Conservation (phyloP, 139 green algal genomes). For the Chlamydomonas schloesseri region DNA sequence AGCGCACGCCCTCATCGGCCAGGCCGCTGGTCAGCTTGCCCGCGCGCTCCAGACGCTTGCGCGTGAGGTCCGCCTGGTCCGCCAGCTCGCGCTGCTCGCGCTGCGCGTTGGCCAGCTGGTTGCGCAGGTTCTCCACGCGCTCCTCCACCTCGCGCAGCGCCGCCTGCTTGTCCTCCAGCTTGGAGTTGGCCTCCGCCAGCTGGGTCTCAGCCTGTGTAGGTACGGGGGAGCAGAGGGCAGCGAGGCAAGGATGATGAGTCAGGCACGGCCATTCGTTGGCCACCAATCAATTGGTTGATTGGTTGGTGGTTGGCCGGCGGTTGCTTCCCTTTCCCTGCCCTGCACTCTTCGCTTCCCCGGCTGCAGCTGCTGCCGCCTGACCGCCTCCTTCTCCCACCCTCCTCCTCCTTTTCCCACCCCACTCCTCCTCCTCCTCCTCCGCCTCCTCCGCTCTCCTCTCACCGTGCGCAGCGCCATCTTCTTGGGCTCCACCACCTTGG, state of each 20-base stretch:
- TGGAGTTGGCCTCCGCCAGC: constrained; percentile 74
- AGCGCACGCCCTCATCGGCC: constrained; percentile 84
- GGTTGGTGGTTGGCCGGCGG: too few relatives aligned
- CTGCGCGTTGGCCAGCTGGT: constrained; percentile 74
- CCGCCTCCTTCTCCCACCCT: too few relatives aligned
- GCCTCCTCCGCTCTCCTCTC: too few relatives aligned
- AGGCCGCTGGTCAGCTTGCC: constrained; percentile 85
- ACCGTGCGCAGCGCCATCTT: constrained; percentile 64
- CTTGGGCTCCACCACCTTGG: constrained; percentile 86
- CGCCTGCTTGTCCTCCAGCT: constrained; percentile 82
- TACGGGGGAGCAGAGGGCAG: too few relatives aligned
- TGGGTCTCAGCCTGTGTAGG: constrained; percentile 63
- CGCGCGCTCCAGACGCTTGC: constrained; percentile 76
- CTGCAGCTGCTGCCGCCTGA: too few relatives aligned
- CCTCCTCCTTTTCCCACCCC: too few relatives aligned
- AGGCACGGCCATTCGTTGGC: too few relatives aligned
- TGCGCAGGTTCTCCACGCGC: constrained; percentile 70
- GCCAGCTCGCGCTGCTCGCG: constrained; percentile 79
- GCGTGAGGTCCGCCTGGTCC: constrained; percentile 79
- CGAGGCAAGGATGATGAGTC: too few relatives aligned
- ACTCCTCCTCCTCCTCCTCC: neutral
- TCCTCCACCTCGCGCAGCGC: constrained; percentile 72
- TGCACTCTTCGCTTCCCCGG: too few relatives aligned
- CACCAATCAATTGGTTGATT: too few relatives aligned
- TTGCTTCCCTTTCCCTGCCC: too few relatives aligned